Conservation (phyloP, 108 stramenopile genomes). For the Aurantiochytrium sp. region DNA sequence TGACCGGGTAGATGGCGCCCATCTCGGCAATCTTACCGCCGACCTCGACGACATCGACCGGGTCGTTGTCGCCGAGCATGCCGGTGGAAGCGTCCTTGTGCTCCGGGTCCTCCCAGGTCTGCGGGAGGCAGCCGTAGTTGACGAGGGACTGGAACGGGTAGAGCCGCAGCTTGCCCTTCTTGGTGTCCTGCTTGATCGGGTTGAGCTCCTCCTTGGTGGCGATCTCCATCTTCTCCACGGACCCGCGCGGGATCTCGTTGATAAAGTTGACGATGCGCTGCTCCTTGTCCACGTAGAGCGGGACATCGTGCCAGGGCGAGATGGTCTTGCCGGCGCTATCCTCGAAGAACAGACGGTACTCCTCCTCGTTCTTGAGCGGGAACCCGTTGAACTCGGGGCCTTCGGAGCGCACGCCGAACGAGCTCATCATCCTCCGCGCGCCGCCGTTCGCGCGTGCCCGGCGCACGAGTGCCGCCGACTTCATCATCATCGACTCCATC, state of each 20-base stretch:
- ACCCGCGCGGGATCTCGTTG: slow-evolving; percentile 95
- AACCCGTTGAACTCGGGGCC: slow-evolving; percentile 4
- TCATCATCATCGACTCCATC: background rate
- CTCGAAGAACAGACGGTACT: slow-evolving; percentile 28
- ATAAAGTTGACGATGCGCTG: slow-evolving; percentile 75
- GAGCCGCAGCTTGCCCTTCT: slow-evolving; percentile 94
- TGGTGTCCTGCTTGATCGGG: slow-evolving; percentile 96
- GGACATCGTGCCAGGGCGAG: slow-evolving; percentile 68
- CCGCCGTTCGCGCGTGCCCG: background rate
- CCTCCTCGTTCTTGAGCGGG: slow-evolving; percentile 28
- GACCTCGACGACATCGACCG: slow-evolving; percentile 98
- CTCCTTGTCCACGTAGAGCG: slow-evolving; percentile 43
- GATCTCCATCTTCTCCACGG: slow-evolving; percentile 98
- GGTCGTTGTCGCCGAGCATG: slow-evolving; percentile 93
- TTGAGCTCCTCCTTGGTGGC: slow-evolving; percentile 91
- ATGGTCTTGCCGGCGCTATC: slow-evolving; percentile 48
- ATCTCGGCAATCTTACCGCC: slow-evolving; percentile 69
- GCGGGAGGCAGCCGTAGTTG: slow-evolving; percentile 99
- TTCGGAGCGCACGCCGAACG: background rate
- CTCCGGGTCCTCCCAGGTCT: slow-evolving; percentile 93
- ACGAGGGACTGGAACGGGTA: slow-evolving; percentile 76
- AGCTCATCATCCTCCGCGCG: background rate
- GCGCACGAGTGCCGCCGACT: background rate
- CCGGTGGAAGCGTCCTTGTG: slow-evolving; percentile 79
- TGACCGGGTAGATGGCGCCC: slow-evolving; percentile 87